These are phyloP conservation scores for Paecilomyces sp. DNA, from an alignment of 2,329 filamentous ascomycete genomes.

Conservation along the genomic window DNA sequence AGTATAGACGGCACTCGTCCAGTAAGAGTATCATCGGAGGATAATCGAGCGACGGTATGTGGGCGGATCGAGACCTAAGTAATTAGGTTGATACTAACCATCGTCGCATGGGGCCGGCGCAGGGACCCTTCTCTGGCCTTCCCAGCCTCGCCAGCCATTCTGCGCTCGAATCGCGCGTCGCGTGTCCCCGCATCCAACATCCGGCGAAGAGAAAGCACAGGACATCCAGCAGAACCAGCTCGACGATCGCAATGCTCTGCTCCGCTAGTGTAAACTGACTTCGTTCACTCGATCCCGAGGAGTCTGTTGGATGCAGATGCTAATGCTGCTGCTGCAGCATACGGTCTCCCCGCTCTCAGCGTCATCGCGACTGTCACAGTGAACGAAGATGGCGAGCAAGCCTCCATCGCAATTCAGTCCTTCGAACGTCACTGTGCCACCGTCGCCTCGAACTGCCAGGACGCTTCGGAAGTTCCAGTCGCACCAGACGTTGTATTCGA, in stretches of 20 bases:
- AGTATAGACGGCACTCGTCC: not conserved
- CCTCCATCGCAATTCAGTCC: constrained; percentile 12
- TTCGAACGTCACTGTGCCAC: constrained; percentile 26
- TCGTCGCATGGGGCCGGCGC: constrained; percentile 3
- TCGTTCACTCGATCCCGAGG: not conserved
- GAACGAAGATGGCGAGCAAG: constrained; percentile 13
- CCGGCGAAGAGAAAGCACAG: constrained; percentile 7
- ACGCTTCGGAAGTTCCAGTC: constrained; percentile 68
- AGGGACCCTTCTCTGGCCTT: constrained; percentile 2
- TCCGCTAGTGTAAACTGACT: not conserved
- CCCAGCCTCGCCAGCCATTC: constrained; percentile 1
- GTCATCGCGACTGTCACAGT: constrained; percentile 1
- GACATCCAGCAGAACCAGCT: constrained; percentile 1
- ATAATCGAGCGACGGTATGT: not conserved
- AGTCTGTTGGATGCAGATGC: constrained; percentile 5
- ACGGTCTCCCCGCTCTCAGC: not conserved
- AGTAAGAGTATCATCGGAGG: not conserved
- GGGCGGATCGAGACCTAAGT: not conserved
- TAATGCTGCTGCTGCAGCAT: not conserved
- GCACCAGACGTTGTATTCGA: constrained; percentile 58
- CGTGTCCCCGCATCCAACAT: constrained; percentile 17
- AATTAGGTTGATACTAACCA: not conserved
- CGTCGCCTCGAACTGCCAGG: constrained; percentile 60
- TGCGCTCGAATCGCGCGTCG: constrained; percentile 1
- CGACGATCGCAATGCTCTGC: not conserved